Conservation (phyloP, 371 early-diverging fungal species). For the Saksenaea vasiformis region DNA sequence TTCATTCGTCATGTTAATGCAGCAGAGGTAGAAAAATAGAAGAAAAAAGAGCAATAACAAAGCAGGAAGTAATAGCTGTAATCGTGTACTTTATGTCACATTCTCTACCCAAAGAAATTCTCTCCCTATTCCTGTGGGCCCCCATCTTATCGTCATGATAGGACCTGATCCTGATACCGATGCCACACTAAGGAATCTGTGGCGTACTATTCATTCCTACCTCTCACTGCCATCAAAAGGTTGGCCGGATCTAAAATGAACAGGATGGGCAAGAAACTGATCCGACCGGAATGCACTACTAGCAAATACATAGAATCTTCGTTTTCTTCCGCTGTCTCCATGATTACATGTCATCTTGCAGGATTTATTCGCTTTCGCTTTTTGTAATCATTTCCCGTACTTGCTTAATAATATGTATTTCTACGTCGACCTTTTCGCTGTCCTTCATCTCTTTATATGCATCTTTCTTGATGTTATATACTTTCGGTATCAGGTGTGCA, state of each 20-base stretch:
- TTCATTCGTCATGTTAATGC: constrained; percentile 1
- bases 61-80: not conserved
- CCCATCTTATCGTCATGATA: not conserved
- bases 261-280: not conserved
- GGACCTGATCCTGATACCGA: no score
- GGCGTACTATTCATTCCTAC: not conserved
- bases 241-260: not conserved
- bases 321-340: no score
- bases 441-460: constrained; percentile 27
- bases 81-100: not conserved
- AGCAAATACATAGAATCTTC: no score
- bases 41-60: not conserved
- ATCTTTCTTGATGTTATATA: constrained; percentile 40
- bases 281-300: not conserved
- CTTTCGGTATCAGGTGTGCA: constrained; percentile 33
- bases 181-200: not conserved
- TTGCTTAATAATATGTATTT: constrained; percentile 7
- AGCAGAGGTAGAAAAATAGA: not conserved
- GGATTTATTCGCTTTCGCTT: constrained; percentile 6
- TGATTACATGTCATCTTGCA: not conserved
- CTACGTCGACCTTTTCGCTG: constrained; percentile 8
- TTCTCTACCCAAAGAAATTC: not conserved
- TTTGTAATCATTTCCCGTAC: not conserved
- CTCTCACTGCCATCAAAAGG: not conserved
- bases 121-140: not conserved